Evolutionary conservation across 306 rosid species (phyloP).

Genomic region (Cucumis cinereus): DNA sequence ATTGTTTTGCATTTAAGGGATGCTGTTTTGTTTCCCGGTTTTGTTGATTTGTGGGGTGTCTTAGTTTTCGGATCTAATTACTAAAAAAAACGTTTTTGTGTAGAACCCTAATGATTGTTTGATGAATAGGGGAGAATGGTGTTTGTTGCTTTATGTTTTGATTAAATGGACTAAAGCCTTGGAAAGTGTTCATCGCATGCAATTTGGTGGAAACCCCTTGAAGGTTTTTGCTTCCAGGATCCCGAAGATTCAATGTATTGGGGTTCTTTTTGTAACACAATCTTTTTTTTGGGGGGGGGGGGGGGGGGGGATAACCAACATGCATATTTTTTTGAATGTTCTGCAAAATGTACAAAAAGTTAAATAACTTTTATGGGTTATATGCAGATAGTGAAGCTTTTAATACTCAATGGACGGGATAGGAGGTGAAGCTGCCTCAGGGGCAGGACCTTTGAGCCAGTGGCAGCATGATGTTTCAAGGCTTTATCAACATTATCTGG

Average conservation of each 20-base stretch:
- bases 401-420: slow-evolving; percentile 54
- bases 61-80: background rate
- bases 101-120: background rate
- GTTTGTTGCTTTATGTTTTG: background rate
- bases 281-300: too few relatives aligned
- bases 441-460: slow-evolving; percentile 47
- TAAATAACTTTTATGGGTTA: background rate
- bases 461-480: slow-evolving; percentile 42
- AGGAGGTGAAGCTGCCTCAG: slow-evolving; percentile 54
- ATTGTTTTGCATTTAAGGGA: background rate
- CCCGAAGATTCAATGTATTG: background rate
- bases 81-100: background rate
- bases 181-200: background rate
- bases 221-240: background rate
- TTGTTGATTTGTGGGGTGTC: background rate
- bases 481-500: slow-evolving; percentile 62
- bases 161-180: background rate
- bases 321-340: background rate
- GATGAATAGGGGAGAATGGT: background rate
- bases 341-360: background rate
- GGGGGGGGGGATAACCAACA: background rate
- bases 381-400: slow-evolving; percentile 35
- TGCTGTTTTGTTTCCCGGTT: background rate
- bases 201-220: background rate
- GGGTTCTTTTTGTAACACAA: background rate